Base-by-base conservation (phyloP, 208 protist species). In the Crithidia acanthocephali region DNA sequence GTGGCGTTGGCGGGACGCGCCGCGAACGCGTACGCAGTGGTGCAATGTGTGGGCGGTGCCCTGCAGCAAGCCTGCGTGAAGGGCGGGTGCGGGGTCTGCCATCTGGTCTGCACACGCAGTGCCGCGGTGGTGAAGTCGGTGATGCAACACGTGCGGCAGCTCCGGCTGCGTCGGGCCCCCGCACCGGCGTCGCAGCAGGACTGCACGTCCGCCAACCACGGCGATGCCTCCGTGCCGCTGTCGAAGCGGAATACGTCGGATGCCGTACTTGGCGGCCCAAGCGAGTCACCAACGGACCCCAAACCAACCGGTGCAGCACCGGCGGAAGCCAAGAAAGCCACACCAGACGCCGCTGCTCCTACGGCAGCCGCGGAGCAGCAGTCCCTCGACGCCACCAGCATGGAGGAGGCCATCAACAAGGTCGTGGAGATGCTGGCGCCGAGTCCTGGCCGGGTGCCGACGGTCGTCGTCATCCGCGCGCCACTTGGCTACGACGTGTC, bases 401-500 rank as follows among this genome's bases (percentile, higher is more conserved):
- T 63, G 32, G 59, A 72, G 44, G 65, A 82, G 48, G 71, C 79
- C 22, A 71, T 80, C 8, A 48, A 65, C 22, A 74, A 76, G 37
- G 50, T 79, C 5, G 56, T 85, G 23, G 51, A 66, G 30, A 61
- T 68, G 48, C 63, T 81, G 18, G 68, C 60, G 22, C 61, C 79
- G 15, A 69, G 30, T 18, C 76, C 76, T 0, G 74, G 78, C 27
- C 63, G 77, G 8, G 80, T 83, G 42, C 84, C 84, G 9, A 74
- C 68, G 35, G 75, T 80, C 18, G 75, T 68, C n/a, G 68, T 75
- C n/a, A 73, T 80, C 25, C 74, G 72, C 7, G 61, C 51, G 22
- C 67, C 72, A 20, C 62, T 86, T 2, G 73, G 74, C 56, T 79
- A 84, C 68, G 79, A 79, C 40, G 74, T 79, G 18, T 57, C 64